phyloP scores from a whole-genome alignment of 2,329 filamentous ascomycete species.

The Aspergillus hortae region DNA sequence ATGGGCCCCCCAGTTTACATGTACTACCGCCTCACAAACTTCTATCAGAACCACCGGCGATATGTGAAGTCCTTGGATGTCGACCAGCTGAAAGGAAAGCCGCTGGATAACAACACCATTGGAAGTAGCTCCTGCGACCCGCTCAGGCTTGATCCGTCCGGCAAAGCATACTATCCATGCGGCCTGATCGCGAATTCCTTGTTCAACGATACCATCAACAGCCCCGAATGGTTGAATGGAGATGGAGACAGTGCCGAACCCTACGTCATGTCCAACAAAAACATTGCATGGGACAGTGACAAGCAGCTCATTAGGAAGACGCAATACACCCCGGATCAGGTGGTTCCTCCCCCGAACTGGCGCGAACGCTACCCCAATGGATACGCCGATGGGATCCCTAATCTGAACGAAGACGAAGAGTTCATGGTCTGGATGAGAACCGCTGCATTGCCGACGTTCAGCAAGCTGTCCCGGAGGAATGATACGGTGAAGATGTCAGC shows the following conservation, averaged over 20 bases:
- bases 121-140: slow-evolving; percentile 70
- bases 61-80: slow-evolving; percentile 89
- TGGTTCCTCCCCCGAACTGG: slow-evolving; percentile 89
- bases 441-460: slow-evolving; percentile 88
- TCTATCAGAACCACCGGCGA: slow-evolving; percentile 97
- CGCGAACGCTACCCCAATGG: slow-evolving; percentile 62
- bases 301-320: slow-evolving; percentile 71
- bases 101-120: slow-evolving; percentile 59
- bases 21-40: slow-evolving; percentile 95
- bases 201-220: slow-evolving; percentile 88
- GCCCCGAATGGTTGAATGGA: slow-evolving; percentile 55
- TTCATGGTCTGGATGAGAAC: slow-evolving; percentile 99
- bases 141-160: slow-evolving; percentile 54
- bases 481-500: slow-evolving; percentile 63
- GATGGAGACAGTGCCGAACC: slow-evolving; percentile 48
- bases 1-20: slow-evolving; percentile 80
- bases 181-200: slow-evolving; percentile 94
- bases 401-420: slow-evolving; percentile 71
- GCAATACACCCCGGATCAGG: slow-evolving; percentile 60
- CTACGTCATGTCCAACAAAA: slow-evolving; percentile 73
- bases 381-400: slow-evolving; percentile 67
- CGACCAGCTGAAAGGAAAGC: slow-evolving; percentile 74
- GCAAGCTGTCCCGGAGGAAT: slow-evolving; percentile 86
- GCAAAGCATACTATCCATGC: slow-evolving; percentile 84
- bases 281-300: slow-evolving; percentile 86